These are phyloP conservation scores for Torulaspora gathmanii DNA, from an alignment of 805 yeast genomes.

Conservation along the genomic window DNA sequence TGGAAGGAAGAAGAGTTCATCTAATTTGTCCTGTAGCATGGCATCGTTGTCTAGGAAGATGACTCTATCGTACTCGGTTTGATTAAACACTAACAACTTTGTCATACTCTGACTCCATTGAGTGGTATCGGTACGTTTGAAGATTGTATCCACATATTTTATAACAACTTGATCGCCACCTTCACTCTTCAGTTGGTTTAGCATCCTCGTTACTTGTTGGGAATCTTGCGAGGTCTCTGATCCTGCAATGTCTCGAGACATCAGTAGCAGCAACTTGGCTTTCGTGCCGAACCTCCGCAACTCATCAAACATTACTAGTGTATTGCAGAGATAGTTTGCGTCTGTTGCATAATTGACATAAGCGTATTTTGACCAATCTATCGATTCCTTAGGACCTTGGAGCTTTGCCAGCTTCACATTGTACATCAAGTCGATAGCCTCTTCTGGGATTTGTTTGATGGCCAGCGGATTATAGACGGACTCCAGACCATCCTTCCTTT, in stretches of 20 bases:
- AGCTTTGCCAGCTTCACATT: conserved; percentile 8
- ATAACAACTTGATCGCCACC: conserved; percentile 28
- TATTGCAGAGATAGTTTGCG: conserved; percentile 46
- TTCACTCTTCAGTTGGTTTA: conserved; percentile 5
- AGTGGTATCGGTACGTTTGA: conserved; percentile 25
- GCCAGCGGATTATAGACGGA: conserved; percentile 27
- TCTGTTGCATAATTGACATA: conserved; percentile 61
- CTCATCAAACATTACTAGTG: conserved; percentile 44
- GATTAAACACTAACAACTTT: conserved; percentile 50
- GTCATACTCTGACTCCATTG: conserved; percentile 53
- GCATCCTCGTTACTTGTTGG: conserved; percentile 10
- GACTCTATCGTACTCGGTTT: conserved; percentile 47
- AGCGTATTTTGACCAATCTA: conserved; percentile 46
- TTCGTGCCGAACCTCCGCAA: conserved; percentile 38
- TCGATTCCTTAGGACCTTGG: conserved; percentile 12
- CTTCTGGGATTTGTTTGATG: conserved; percentile 30
- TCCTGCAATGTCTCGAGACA: conserved; percentile 30
- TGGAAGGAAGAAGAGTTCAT: conserved; percentile 50
- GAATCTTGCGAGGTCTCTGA: conserved; percentile 18
- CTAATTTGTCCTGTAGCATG: conserved; percentile 39
- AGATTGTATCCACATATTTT: conserved; percentile 23
- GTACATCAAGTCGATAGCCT: conserved; percentile 26
- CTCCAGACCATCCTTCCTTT: conserved; percentile 26
- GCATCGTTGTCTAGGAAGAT: conserved; percentile 60
- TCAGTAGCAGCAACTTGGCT: conserved; percentile 47